Conservation (phyloP, 257 asterid species). For the Nicotiana noctiflora region DNA sequence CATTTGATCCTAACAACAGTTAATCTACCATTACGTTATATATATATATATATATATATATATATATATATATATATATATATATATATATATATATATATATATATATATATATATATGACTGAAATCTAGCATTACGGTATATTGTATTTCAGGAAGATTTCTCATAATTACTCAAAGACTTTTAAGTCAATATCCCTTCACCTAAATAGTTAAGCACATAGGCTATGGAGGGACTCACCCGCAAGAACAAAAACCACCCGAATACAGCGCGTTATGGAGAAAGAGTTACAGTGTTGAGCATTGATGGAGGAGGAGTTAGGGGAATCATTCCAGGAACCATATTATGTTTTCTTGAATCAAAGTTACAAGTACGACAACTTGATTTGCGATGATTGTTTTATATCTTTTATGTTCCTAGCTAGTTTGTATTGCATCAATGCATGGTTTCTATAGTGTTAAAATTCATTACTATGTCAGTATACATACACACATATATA, state of each 20-base stretch:
- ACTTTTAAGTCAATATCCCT: neutral
- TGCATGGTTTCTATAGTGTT: too few relatives aligned
- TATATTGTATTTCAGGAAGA: neutral
- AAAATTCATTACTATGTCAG: neutral
- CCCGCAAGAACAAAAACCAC: neutral
- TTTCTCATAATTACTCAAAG: neutral
- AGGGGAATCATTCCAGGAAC: constrained; percentile 44
- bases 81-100: neutral
- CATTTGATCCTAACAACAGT: neutral
- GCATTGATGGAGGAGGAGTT: constrained; percentile 61
- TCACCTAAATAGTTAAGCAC: neutral
- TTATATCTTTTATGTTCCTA: too few relatives aligned
- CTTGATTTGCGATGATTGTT: neutral
- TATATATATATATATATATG: neutral
- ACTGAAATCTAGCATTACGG: neutral
- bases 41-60: neutral
- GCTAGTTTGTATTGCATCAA: neutral
- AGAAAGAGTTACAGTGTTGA: constrained; percentile 30
- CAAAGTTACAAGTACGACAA: constrained; percentile 35
- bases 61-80: neutral
- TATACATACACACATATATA: neutral
- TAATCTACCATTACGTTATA: neutral
- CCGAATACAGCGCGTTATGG: constrained; percentile 8
- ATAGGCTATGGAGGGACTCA: neutral
- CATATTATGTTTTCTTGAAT: constrained; percentile 37